phyloP scores from a whole-genome alignment of 441 rosid genomes.

The Euphorbia schlechtendalii region DNA sequence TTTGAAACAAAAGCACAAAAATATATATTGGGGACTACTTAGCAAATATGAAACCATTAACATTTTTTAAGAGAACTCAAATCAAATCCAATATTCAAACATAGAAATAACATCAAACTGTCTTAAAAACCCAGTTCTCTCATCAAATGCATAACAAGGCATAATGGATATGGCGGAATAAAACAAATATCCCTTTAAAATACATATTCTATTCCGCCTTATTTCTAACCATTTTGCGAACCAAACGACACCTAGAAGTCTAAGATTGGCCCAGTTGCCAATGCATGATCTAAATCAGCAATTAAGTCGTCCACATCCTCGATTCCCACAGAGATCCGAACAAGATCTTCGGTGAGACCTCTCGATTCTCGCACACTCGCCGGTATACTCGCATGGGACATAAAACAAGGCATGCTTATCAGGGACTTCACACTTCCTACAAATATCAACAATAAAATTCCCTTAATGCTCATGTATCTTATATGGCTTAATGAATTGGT shows the following conservation, averaged over 20 bases:
- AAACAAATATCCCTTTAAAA: no score
- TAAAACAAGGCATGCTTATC: slow-evolving; percentile 94
- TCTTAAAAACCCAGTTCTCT: not conserved
- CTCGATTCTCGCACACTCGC: slow-evolving; percentile 74
- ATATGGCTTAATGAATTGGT: no score
- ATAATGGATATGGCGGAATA: no score
- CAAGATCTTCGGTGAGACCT: slow-evolving; percentile 85
- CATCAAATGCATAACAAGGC: not conserved
- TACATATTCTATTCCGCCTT: no score
- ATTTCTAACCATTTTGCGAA: no score
- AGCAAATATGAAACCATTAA: no score
- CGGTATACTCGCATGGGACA: slow-evolving; percentile 96
- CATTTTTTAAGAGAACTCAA: no score
- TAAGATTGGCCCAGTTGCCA: slow-evolving; percentile 49
- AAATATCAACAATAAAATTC: not conserved
- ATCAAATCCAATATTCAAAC: no score
- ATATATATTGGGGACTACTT: no score
- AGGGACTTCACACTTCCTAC: slow-evolving; percentile 91
- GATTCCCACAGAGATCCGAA: slow-evolving; percentile 83
- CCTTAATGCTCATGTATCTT: no score
- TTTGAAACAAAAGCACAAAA: no score
- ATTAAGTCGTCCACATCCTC: slow-evolving; percentile 86
- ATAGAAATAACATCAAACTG: not conserved
- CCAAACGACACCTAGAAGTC: not conserved
- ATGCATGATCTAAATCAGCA: slow-evolving; percentile 67